Percentiles rank a stretch among this genome's conserved stretches.
Evolutionary conservation across 2,329 filamentous ascomycete genomes (phyloP).

Genomic region (Epichloe hybrida): DNA sequence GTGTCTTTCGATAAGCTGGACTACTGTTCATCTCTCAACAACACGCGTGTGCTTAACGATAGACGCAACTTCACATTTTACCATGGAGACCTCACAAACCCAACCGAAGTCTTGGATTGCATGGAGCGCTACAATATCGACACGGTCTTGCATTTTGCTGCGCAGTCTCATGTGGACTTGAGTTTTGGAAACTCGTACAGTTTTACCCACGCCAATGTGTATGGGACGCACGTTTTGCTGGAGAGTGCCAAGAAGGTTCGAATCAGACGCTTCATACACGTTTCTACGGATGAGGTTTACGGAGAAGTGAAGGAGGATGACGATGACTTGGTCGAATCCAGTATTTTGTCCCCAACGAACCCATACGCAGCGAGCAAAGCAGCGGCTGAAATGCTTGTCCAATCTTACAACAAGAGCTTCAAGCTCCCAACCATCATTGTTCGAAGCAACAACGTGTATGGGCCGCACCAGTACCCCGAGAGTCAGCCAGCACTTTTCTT

Average conservation of each 20-base stretch:
- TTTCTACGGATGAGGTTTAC: constrained; percentile 78
- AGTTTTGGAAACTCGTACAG: constrained; percentile 73
- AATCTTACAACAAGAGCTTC: constrained; percentile 75
- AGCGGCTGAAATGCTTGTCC: constrained; percentile 74
- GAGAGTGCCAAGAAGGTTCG: constrained; percentile 62
- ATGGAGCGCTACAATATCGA: constrained; percentile 61
- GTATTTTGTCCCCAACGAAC: constrained; percentile 66
- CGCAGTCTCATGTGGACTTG: constrained; percentile 73
- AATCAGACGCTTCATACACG: constrained; percentile 63
- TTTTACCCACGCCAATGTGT: constrained; percentile 71
- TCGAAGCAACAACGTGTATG: constrained; percentile 74
- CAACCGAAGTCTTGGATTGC: constrained; percentile 54
- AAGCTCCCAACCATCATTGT: constrained; percentile 69
- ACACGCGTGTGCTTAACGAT: constrained; percentile 55
- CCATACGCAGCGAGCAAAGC: constrained; percentile 73
- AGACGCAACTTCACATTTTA: constrained; percentile 66
- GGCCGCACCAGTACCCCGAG: constrained; percentile 72
- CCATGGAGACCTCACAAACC: constrained; percentile 64
- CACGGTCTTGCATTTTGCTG: constrained; percentile 72
- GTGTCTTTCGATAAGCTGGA: constrained; percentile 77
- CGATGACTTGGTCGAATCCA: constrained; percentile 58
- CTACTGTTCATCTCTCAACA: constrained; percentile 70
- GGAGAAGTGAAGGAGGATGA: constrained; percentile 63
- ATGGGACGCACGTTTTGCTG: constrained; percentile 70
- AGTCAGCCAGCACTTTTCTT: constrained; percentile 37